A percentile compares a stretch with the other conserved stretches of the same genome.
These are phyloP conservation scores for Trichodelitschia bisporula DNA, from an alignment of 495 filamentous ascomycete species.

Conservation along the genomic window DNA sequence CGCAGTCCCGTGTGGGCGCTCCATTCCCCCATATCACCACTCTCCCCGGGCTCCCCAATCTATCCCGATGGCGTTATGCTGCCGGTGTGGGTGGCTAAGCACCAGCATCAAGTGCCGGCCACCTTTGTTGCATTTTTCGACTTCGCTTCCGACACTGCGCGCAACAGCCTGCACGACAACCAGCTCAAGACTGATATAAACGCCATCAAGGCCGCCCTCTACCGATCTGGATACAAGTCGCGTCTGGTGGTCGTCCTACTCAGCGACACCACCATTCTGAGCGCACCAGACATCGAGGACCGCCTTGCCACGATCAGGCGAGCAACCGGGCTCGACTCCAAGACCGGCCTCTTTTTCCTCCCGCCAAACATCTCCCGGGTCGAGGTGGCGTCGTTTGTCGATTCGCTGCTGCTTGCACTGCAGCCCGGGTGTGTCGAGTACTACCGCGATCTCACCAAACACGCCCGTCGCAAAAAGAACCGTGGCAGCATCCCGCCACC, in stretches of 20 bases:
- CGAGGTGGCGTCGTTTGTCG: constrained; percentile 37
- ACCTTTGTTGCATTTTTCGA: constrained; percentile 53
- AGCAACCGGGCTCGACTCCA: constrained; percentile 55
- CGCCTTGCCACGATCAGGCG: constrained; percentile 49
- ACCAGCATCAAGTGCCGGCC: constrained; percentile 57
- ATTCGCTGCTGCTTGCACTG: constrained; percentile 30
- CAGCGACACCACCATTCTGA: constrained; percentile 35
- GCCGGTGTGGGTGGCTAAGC: constrained; percentile 59
- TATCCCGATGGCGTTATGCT: constrained; percentile 76
- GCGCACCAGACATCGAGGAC: constrained; percentile 42
- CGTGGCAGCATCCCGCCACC: constrained; percentile 51
- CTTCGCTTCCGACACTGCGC: constrained; percentile 40
- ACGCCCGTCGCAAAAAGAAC: constrained; percentile 59
- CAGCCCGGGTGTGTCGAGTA: constrained; percentile 49
- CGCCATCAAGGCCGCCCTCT: constrained; percentile 36
- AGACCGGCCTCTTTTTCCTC: constrained; percentile 50
- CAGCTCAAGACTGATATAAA: constrained; percentile 76
- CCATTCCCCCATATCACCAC: constrained; percentile 72
- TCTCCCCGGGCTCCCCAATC: constrained; percentile 52
- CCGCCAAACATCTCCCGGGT: constrained; percentile 34
- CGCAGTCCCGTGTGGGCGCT: constrained; percentile 25
- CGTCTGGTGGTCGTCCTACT: constrained; percentile 55
- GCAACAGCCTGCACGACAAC: constrained; percentile 54
- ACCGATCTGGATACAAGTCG: constrained; percentile 44
- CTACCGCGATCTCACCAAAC: constrained; percentile 75